phyloP scores from a whole-genome alignment of 331 rosid species.

The Prunus yedoensis region DNA sequence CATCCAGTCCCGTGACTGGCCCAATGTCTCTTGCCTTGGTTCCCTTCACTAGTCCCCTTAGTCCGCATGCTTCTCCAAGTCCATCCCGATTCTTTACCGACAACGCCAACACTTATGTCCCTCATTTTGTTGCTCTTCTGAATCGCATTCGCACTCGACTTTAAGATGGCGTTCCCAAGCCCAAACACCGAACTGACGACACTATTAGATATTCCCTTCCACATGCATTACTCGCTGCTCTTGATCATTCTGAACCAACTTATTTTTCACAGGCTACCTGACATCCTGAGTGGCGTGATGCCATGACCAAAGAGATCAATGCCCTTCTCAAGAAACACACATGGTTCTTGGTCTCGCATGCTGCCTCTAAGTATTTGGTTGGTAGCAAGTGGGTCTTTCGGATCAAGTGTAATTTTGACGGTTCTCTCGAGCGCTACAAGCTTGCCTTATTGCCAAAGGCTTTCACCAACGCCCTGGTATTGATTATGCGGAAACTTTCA shows the following conservation, averaged over 20 bases:
- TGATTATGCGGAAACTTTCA: not conserved
- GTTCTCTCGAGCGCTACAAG: not conserved
- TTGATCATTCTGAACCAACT: not conserved
- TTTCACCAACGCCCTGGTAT: not conserved
- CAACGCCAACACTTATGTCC: too few relatives aligned
- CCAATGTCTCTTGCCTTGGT: too few relatives aligned
- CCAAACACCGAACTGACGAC: not conserved
- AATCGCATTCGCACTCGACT: not conserved
- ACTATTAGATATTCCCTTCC: not conserved
- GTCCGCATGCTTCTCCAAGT: too few relatives aligned
- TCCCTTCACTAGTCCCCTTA: too few relatives aligned
- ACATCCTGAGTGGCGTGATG: not conserved
- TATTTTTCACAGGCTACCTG: not conserved
- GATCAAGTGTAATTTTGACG: too few relatives aligned
- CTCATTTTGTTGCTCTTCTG: not conserved
- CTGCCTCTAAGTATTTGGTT: not conserved
- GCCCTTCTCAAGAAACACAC: not conserved
- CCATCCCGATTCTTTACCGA: too few relatives aligned
- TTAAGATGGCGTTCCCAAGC: not conserved
- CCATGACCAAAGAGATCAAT: not conserved
- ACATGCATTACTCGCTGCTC: rapidly evolving
- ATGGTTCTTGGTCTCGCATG: not conserved
- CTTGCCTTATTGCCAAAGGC: not conserved
- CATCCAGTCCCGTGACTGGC: too few relatives aligned
- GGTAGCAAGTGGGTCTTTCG: not conserved